Conservation (phyloP, 768 basidiomycete species). For the Panaeolus papilionaceus region DNA sequence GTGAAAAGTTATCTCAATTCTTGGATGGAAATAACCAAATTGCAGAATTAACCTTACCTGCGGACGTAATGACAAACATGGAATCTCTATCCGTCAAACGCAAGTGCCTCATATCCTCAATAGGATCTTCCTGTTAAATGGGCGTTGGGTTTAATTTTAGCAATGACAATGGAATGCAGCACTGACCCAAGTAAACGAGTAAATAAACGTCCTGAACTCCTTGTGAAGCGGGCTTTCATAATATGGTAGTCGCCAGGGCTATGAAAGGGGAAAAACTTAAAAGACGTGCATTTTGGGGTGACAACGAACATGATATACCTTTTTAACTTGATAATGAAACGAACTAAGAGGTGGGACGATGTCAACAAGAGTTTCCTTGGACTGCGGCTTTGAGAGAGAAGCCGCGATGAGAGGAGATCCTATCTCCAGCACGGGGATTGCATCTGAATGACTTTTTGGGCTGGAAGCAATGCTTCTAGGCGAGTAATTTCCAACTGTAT, state of each 20-base stretch:
- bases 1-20: not conserved
- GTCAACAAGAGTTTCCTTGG: slow-evolving; percentile 47
- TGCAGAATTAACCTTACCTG: slow-evolving; percentile 36
- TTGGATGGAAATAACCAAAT: not conserved
- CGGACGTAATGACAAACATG: slow-evolving; percentile 77
- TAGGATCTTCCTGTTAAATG: slow-evolving; percentile 68
- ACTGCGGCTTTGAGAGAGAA: not conserved
- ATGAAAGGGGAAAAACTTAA: not conserved
- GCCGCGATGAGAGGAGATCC: not conserved
- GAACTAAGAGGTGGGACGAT: slow-evolving; percentile 62
- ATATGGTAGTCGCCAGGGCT: slow-evolving; percentile 75
- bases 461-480: slow-evolving; percentile 29
- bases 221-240: slow-evolving; percentile 73
- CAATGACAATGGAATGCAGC: not conserved
- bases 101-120: slow-evolving; percentile 72
- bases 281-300: not conserved
- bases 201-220: slow-evolving; percentile 67
- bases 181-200: slow-evolving; percentile 65
- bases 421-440: not conserved
- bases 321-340: slow-evolving; percentile 66
- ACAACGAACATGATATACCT: slow-evolving; percentile 36
- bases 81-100: slow-evolving; percentile 64
- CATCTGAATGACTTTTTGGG: not conserved
- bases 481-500: slow-evolving; percentile 57
- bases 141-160: not conserved